Base-by-base conservation (phyloP, 176 grass and related monocot genomes). In the Carex cristatella region DNA sequence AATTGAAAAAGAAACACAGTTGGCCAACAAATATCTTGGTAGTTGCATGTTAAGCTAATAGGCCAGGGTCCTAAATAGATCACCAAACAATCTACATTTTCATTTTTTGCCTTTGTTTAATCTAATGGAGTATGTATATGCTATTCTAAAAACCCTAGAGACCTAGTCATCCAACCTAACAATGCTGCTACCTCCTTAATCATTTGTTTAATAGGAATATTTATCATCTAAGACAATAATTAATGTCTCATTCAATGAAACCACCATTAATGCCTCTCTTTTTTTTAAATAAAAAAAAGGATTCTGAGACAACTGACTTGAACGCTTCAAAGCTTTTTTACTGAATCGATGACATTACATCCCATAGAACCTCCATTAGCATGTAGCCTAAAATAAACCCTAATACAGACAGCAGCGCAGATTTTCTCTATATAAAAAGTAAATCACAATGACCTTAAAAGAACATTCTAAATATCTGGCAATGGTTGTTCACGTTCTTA, bases 91-190 rank as follows among this genome's bases (percentile, higher is more conserved):
- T 57, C 74, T 15, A 58, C 28, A 78, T 15, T 30, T 78, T 27
- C 48, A 78, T 57, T 78, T 76, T 55, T 58, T 78, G 44, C 70
- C 11, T 44, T 65, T n/a, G 58, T 63, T 57, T 10, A 72, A 56
- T 33, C 16, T 33, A 33, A 57, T 78, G 58, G 28, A 56, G 58
- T 33, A 4, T 78, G 74, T 30, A 58, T 78, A 35, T 31, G 58
- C 2, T 79, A 79, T 56, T 58, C 74, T 58, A 58, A 57, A 33
- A 79, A 78, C 51, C 28, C 27, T 37, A 79, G 28, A 78, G 51
- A 78, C 13, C 27, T 79, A n/a, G 53, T 79, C 53, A 53, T 58
- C 74, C 74, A 79, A 58, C 30, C 71, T 53, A 79, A 79, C 74
- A 79, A 35, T 6, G 35, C 28, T 58, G 30, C 27, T 30, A 79